Evolutionary conservation across 2,329 filamentous ascomycete species (phyloP), one percentile per base, ranked within the genome.

Genomic region (Chaetoscypha palmicola): DNA sequence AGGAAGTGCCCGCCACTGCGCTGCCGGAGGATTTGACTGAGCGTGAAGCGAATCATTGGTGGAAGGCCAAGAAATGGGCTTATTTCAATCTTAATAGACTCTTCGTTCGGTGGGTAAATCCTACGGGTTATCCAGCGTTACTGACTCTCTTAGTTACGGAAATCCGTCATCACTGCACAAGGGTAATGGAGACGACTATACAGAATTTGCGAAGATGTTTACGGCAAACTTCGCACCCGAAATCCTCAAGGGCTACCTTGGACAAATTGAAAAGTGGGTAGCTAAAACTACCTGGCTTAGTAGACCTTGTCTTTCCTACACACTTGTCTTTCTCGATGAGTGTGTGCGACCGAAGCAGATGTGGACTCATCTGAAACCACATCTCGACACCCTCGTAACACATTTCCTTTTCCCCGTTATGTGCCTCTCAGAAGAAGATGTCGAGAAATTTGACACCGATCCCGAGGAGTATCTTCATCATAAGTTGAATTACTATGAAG

Each of bases 31-130:
- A 81, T 47, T 69, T 83, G 41, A 81, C 87, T 46, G 91, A 97
- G 61, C 80, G 92, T 46, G 92, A 97, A 66, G 78, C 83, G 58
- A 90, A 95, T 63, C 89, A 96, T 65, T 98, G 92, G 91, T 98
- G 91, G 91, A 98, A 97, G 72, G 86, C 90, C 52, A 97, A 97
- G 81, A 98, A 98, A 68, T 97, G 92, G 92, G 86, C 91, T 11
- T 98, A 96, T 66, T 94, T 92, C 60, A 97, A 97, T 66, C 69
- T 98, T 57, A 98, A 98, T 69, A 79, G 92, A 50, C 77, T 98
- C 14, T 98, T 92, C 62, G 90, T 97, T 56, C 79, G 88, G 86
- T 91, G 69, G 49, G 74, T 64, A n/a, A 26, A 11, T 23, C 23
- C 8, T 11, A 14, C 19, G 16, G 3, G 26, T 35, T 31, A 12